phyloP scores from a whole-genome alignment of 768 basidiomycete species.

The Hebeloma cylindrosporum region DNA sequence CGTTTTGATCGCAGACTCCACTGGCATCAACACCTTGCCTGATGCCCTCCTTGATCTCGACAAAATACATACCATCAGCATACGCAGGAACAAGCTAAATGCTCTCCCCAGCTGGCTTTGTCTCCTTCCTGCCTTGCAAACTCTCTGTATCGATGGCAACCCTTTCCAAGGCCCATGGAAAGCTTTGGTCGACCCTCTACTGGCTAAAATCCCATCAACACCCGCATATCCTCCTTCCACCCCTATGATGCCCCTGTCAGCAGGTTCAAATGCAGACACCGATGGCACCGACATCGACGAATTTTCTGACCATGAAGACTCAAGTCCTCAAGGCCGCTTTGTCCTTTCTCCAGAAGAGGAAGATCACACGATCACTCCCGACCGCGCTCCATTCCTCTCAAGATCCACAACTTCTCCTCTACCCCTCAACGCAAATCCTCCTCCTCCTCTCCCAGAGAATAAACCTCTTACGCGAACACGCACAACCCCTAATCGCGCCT shows the following conservation, averaged over 20 bases:
- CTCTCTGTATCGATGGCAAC: slow-evolving; percentile 90
- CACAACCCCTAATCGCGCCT: slow-evolving; percentile 69
- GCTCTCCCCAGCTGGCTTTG: slow-evolving; percentile 95
- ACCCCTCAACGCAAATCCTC: slow-evolving; percentile 24
- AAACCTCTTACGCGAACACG: slow-evolving; percentile 63
- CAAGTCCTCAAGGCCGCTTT: slow-evolving; percentile 36
- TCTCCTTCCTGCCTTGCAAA: slow-evolving; percentile 80
- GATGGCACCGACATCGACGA: slow-evolving; percentile 58
- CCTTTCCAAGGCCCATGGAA: slow-evolving; percentile 95
- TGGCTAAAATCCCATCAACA: slow-evolving; percentile 59
- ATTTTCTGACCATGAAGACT: slow-evolving; percentile 53
- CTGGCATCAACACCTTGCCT: slow-evolving; percentile 77
- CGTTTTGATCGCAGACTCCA: slow-evolving; percentile 91
- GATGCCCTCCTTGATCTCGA: slow-evolving; percentile 70
- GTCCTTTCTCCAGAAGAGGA: slow-evolving; percentile 51
- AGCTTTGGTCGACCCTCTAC: slow-evolving; percentile 81
- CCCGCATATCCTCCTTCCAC: slow-evolving; percentile 68
- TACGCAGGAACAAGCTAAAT: slow-evolving; percentile 85
- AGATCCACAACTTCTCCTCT: slow-evolving; percentile 53
- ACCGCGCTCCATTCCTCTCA: slow-evolving; percentile 52
- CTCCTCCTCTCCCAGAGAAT: slow-evolving; percentile 21
- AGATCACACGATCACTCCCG: slow-evolving; percentile 74
- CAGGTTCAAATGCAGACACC: slow-evolving; percentile 40
- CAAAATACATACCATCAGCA: slow-evolving; percentile 84
- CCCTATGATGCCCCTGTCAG: slow-evolving; percentile 56